A percentile compares a stretch with the other conserved stretches of the same genome.
Evolutionary conservation across 169 alveolate species (phyloP).

Genomic region (Theileria equi): DNA sequence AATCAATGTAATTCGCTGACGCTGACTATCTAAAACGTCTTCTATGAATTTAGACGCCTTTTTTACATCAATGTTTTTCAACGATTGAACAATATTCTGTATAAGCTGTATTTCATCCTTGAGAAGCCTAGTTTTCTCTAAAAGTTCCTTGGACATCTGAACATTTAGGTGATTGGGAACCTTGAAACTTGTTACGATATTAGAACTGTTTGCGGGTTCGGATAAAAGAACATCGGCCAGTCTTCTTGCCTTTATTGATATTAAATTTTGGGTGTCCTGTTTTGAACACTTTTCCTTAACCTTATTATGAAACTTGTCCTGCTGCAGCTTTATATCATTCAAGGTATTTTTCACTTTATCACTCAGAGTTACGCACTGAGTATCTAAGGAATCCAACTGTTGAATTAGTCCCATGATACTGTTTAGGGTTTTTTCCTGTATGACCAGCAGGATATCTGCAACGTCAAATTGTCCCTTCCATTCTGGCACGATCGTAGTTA

Average conservation of each 20-base stretch:
- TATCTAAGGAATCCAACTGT: constrained; percentile 15
- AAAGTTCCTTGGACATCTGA: constrained; percentile 50
- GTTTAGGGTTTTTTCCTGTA: constrained; percentile 32
- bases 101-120: constrained; percentile 19
- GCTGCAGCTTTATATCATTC: constrained; percentile 40
- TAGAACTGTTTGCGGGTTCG: constrained; percentile 4
- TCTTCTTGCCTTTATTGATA: constrained; percentile 49
- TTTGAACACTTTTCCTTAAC: constrained; percentile 30
- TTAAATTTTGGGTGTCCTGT: constrained; percentile 46
- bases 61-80: constrained; percentile 47
- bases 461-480: constrained; percentile 65
- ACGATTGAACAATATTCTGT: constrained; percentile 31
- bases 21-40: constrained; percentile 26
- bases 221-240: constrained; percentile 26
- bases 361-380: constrained; percentile 17
- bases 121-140: constrained; percentile 25
- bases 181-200: constrained; percentile 23
- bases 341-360: constrained; percentile 30
- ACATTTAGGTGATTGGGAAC: constrained; percentile 60
- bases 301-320: constrained; percentile 14
- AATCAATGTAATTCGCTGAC: constrained; percentile 6
- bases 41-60: constrained; percentile 34
- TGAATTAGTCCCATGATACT: constrained; percentile 28
- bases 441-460: constrained; percentile 35
- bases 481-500: constrained; percentile 47